These are phyloP conservation scores for Cylindricascospora bacillispora DNA, from an alignment of 1,139 yeast genomes.

Conservation along the genomic window DNA sequence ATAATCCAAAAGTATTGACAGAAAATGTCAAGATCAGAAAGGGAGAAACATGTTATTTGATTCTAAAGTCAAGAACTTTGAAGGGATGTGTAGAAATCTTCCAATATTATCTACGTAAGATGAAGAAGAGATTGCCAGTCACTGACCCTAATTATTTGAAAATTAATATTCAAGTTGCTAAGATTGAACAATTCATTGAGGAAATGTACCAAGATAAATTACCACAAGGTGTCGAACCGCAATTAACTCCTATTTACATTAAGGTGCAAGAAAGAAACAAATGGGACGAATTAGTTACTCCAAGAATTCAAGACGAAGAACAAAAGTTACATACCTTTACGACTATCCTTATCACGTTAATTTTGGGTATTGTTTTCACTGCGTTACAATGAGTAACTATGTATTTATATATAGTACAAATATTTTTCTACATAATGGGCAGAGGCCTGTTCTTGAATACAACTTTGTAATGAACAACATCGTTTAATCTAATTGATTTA, in stretches of 20 bases:
- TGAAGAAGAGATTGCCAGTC: constrained; percentile 69
- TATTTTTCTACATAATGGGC: constrained; percentile 47
- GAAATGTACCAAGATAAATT: constrained; percentile 48
- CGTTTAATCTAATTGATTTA: constrained; percentile 44
- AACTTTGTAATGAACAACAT: constrained; percentile 42
- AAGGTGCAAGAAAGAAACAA: constrained; percentile 28
- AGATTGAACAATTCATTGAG: constrained; percentile 77
- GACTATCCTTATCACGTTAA: constrained; percentile 1
- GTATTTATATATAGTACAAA: too few relatives aligned
- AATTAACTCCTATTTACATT: constrained; percentile 27
- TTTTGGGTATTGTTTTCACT: constrained; percentile 3
- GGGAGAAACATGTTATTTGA: constrained; percentile 76
- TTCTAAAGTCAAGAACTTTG: constrained; percentile 60
- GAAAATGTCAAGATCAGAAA: constrained; percentile 77
- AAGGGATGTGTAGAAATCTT: constrained; percentile 68
- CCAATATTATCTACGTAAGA: constrained; percentile 55
- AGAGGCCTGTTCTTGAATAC: constrained; percentile 55
- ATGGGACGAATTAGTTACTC: constrained; percentile 20
- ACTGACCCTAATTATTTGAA: constrained; percentile 78
- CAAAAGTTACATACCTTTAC: constrained; percentile 14
- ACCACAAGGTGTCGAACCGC: constrained; percentile 33
- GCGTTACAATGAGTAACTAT: too few relatives aligned
- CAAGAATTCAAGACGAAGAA: constrained; percentile 21
- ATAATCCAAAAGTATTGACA: constrained; percentile 63
- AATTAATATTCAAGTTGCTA: constrained; percentile 77